Evolutionary conservation across 352 stramenopile species (phyloP).

Genomic region (Labyrinthula sp.): DNA sequence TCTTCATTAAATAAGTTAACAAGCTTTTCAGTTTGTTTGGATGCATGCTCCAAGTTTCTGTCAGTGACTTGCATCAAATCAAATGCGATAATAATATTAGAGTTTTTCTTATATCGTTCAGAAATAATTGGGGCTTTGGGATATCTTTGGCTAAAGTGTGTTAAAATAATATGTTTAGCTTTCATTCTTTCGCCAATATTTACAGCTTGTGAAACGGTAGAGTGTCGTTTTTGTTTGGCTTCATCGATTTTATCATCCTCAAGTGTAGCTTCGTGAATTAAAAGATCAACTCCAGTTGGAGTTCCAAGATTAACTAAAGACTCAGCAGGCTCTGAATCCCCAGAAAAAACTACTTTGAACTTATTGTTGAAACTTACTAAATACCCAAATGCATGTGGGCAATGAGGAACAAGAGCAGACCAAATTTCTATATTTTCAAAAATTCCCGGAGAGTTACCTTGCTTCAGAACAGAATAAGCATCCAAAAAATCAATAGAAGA

Average conservation of each 20-base stretch:
- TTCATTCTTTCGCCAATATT: slow-evolving; percentile 51
- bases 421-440: slow-evolving; percentile 32
- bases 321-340: too few species aligned
- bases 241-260: slow-evolving; percentile 71
- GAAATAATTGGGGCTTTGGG: slow-evolving; percentile 25
- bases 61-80: too few species aligned
- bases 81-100: slow-evolving; percentile 46
- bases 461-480: neutral
- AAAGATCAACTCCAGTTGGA: slow-evolving; percentile 43
- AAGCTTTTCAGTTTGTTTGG: too few species aligned
- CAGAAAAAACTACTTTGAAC: too few species aligned
- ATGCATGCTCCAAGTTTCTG: too few species aligned
- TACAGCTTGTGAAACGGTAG: slow-evolving; percentile 71
- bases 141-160: slow-evolving; percentile 81
- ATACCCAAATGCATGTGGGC: too few species aligned
- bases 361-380: too few species aligned
- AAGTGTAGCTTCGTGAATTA: slow-evolving; percentile 94
- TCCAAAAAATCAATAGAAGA: neutral
- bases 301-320: too few species aligned
- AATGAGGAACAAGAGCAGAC: too few species aligned
- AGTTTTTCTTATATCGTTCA: slow-evolving; percentile 1
- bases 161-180: slow-evolving; percentile 64
- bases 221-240: slow-evolving; percentile 76
- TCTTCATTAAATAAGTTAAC: too few species aligned
- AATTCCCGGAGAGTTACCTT: neutral